Evolutionary conservation across 2,329 filamentous ascomycete genomes (phyloP), one percentile per base, ranked within the genome.

Genomic region (Nemania serpens): DNA sequence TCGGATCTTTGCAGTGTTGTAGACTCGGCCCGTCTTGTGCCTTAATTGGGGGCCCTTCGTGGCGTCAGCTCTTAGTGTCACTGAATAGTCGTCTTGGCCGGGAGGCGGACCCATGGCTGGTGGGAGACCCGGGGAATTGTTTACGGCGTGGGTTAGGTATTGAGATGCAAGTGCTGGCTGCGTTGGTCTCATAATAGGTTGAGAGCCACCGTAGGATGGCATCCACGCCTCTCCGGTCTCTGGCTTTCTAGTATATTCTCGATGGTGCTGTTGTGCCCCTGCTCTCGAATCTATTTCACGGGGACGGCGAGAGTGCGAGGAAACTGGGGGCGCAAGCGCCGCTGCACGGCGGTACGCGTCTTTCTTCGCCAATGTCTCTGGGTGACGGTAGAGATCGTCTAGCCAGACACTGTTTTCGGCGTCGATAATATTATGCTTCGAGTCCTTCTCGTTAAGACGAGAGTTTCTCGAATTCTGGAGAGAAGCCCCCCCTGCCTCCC

Each of bases 331-430:
- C 15, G 68, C 65, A 15, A 45, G 39, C 2, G 53, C 63, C 5
- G 66, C 50, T n/a, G 42, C 18, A 12, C 66, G 65, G 15, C 54
- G 36, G 43, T 65, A 66, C 0, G 56, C 18, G 15, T 67, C 64
- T 37, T 51, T 64, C 51, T 34, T 42, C 7, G 65, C 69, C 2
- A 68, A 34, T 17, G 45, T 63, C 12, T 67, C 63, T 1, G 68
- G 70, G 9, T 68, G 43, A 6, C 67, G 34, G 20, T 70, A 69
- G 9, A 69, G 48, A 2, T 69, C 64, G 6, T 53, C 55, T 10
- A 71, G 55, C 69, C 69, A 70, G 17, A 72, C 63, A 2, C 55
- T 62, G 2, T 55, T 55, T 20, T 63, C 45, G 1, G 53, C 49
- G 22, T 56, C 39, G 2, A 58, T 17, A 9, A 61, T n/a, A 20